Conservation (phyloP, 306 rosid genomes). For the Corylus americana region DNA sequence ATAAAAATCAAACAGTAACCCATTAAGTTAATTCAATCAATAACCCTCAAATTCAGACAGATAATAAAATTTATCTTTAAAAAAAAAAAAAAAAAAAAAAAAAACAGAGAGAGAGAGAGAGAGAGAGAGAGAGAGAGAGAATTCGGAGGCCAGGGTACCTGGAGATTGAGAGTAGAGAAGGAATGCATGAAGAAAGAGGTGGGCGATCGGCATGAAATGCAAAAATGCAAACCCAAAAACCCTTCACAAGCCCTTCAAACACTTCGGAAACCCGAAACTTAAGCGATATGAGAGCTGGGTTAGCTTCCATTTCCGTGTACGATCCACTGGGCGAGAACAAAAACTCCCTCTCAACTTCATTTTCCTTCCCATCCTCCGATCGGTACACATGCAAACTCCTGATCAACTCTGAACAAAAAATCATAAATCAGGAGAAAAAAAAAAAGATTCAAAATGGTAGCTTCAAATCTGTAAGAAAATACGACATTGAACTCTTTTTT, state of each 20-base stretch:
- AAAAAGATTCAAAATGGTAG: background rate
- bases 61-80: background rate
- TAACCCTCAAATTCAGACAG: constrained; percentile 6
- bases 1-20: constrained; percentile 17
- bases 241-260: constrained; percentile 51
- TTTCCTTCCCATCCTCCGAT: constrained; percentile 41
- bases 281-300: constrained; percentile 48
- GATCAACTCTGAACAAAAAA: constrained; percentile 51
- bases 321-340: constrained; percentile 43
- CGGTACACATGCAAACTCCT: constrained; percentile 75
- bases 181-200: constrained; percentile 47
- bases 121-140: background rate
- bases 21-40: constrained; percentile 10
- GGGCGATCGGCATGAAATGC: constrained; percentile 52
- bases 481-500: background rate
- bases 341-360: constrained; percentile 65
- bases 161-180: constrained; percentile 42
- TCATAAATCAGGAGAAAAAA: constrained; percentile 5
- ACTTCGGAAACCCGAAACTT: constrained; percentile 36
- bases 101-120: too few species aligned
- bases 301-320: constrained; percentile 57
- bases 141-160: constrained; percentile 36
- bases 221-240: constrained; percentile 69
- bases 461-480: background rate
- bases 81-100: background rate